Base-by-base conservation (phyloP, 805 yeast species). In the Candida wancherniae region DNA sequence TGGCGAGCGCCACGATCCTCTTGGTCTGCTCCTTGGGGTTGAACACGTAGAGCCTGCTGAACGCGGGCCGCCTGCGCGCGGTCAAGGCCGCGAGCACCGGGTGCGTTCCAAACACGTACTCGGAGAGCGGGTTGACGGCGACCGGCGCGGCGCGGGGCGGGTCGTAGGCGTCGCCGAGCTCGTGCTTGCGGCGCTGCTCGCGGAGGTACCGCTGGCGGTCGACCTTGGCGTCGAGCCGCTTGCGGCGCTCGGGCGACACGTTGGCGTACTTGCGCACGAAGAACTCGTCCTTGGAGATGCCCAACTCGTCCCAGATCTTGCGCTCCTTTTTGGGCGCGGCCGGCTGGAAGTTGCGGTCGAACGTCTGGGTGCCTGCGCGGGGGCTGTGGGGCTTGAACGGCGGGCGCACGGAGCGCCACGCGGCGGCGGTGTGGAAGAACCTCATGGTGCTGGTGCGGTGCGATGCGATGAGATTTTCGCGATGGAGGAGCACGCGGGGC, bases 41-140 rank as follows among this genome's bases (percentile, higher is more conserved):
- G 36, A 75, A 66, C 10, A 77, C 55, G 39, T 65, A 67, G 10
- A 86, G 48, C 32, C 67, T 67, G 21, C 72, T 69, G 51, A 69
- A 73, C 30, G 66, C 67, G 9, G 55, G 62, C 41, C 95, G 68
- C 34, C 70, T 73, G 15, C 64, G 59, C 6, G 79, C 71, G 13
- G 58, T 51, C 36, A 87, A 59, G 1, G 86, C 94, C 1, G 94
- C 80, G 10, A 69, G 42, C 2, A 87, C 90, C 0, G 94, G 62
- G 33, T 82, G 79, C 0, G 80, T 76, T 6, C 96, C 96, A 49
- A 70, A 85, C 3, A 86, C 57, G 49, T 79, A 80, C 48, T 86
- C 95, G 28, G 69, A 55, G 20, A 75, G 50, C 0, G 82, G 79
- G 31, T 70, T 68, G 19, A 44, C 31, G 22, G 36, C 36, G 15